Conservation (phyloP, 768 basidiomycete genomes). For the Leccinum obscurum region DNA sequence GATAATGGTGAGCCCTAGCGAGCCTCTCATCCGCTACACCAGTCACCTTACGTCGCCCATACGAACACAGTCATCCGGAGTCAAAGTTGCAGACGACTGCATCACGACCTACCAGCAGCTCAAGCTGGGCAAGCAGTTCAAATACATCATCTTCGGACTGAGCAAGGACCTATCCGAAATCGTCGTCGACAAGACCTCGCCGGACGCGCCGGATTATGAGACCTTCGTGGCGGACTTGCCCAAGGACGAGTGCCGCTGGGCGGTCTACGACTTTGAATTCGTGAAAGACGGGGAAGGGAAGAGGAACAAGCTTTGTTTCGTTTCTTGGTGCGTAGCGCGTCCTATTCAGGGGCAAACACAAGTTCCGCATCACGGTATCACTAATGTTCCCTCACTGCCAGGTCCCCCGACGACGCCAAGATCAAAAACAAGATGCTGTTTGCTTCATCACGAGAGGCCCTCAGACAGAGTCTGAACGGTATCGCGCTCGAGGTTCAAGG, state of each 20-base stretch:
- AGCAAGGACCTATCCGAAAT: slow-evolving; percentile 67
- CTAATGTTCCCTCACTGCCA: slow-evolving; percentile 32
- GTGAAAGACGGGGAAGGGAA: slow-evolving; percentile 56
- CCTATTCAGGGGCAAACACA: neutral
- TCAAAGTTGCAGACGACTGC: slow-evolving; percentile 59
- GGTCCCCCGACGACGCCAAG: slow-evolving; percentile 85
- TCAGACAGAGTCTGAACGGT: slow-evolving; percentile 73
- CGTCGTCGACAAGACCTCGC: slow-evolving; percentile 67
- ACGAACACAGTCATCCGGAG: slow-evolving; percentile 23
- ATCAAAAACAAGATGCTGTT: slow-evolving; percentile 93
- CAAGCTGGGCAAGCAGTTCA: slow-evolving; percentile 50
- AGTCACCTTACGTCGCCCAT: slow-evolving; percentile 5
- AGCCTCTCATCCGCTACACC: neutral
- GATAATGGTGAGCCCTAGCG: slow-evolving; percentile 28
- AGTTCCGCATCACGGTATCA: neutral
- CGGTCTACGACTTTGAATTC: slow-evolving; percentile 91
- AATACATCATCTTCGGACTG: slow-evolving; percentile 83
- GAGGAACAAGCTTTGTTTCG: slow-evolving; percentile 85
- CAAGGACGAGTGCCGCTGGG: slow-evolving; percentile 76
- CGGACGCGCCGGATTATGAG: slow-evolving; percentile 52
- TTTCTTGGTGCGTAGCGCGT: slow-evolving; percentile 68
- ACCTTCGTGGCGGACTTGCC: slow-evolving; percentile 76
- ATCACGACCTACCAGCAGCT: slow-evolving; percentile 19
- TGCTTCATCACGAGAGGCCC: slow-evolving; percentile 82
- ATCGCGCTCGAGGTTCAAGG: slow-evolving; percentile 83